A percentile compares a stretch with the other conserved stretches of the same genome.
Evolutionary conservation across 2,329 filamentous ascomycete species (phyloP).

Genomic region (Trichoderma atroviride): DNA sequence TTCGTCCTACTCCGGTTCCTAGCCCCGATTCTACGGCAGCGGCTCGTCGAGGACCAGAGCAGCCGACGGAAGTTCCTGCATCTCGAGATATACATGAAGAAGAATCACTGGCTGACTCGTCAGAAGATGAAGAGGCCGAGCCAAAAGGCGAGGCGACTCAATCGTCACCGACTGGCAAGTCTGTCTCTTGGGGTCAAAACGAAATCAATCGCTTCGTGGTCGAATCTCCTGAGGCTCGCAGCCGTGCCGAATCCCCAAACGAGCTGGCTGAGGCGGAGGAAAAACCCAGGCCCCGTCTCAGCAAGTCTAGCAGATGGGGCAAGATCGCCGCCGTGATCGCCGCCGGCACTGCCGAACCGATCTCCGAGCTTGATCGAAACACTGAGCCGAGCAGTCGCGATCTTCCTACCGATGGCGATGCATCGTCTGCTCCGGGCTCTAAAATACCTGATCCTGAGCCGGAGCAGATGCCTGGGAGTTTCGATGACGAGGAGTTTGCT

Average conservation of each 20-base stretch:
- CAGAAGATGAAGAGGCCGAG: constrained; percentile 43
- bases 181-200: constrained; percentile 66
- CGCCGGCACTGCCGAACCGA: constrained; percentile 43
- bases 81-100: constrained; percentile 29
- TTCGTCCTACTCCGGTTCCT: constrained; percentile 59
- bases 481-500: constrained; percentile 68
- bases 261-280: constrained; percentile 36
- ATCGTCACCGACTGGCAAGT: constrained; percentile 51
- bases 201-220: constrained; percentile 66
- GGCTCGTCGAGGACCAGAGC: constrained; percentile 29
- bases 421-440: constrained; percentile 58
- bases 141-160: constrained; percentile 49
- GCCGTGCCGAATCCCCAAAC: constrained; percentile 35
- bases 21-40: constrained; percentile 50
- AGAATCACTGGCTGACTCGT: constrained; percentile 28
- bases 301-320: constrained; percentile 54
- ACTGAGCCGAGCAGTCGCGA: constrained; percentile 26
- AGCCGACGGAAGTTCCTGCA: constrained; percentile 30
- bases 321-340: constrained; percentile 55
- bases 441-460: constrained; percentile 55
- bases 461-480: constrained; percentile 64
- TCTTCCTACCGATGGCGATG: constrained; percentile 29
- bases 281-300: constrained; percentile 41
- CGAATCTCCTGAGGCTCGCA: constrained; percentile 56
- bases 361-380: constrained; percentile 38